A percentile compares a stretch with the other conserved stretches of the same genome.
phyloP scores from a whole-genome alignment of 441 rosid species.

The Gossypium trilobum region DNA sequence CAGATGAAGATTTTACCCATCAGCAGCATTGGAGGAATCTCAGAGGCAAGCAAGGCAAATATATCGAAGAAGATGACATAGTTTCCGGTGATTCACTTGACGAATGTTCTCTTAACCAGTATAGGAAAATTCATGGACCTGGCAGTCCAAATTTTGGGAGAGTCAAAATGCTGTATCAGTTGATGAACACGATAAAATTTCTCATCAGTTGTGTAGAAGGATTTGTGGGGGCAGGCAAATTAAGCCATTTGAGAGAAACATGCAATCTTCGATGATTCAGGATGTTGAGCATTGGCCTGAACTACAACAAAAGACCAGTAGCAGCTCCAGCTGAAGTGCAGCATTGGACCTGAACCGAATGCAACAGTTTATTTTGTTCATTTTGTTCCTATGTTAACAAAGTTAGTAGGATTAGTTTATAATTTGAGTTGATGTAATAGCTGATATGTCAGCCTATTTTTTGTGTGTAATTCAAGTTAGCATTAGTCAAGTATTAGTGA shows the following conservation, averaged over 20 bases:
- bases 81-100: constrained; percentile 38
- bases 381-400: no score
- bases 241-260: constrained; percentile 29
- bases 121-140: constrained; percentile 30
- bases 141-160: constrained; percentile 20
- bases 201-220: constrained; percentile 20
- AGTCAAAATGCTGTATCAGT: constrained; percentile 26
- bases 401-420: no score
- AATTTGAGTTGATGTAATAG: no score
- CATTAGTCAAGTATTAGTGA: no score
- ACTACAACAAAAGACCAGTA: no score
- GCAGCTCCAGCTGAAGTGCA: no score
- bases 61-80: constrained; percentile 33
- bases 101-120: constrained; percentile 27
- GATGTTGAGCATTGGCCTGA: no score
- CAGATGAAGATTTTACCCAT: constrained; percentile 20
- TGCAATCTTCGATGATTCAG: constrained; percentile 40
- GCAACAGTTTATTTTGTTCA: no score
- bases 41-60: constrained; percentile 24
- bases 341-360: no score
- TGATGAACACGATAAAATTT: constrained; percentile 25
- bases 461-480: no score
- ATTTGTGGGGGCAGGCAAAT: constrained; percentile 24
- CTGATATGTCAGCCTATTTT: no score
- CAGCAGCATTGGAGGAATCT: constrained; percentile 22